These are phyloP conservation scores for Endocladia muricata DNA, from an alignment of 31 red algal species.

Conservation along the genomic window DNA sequence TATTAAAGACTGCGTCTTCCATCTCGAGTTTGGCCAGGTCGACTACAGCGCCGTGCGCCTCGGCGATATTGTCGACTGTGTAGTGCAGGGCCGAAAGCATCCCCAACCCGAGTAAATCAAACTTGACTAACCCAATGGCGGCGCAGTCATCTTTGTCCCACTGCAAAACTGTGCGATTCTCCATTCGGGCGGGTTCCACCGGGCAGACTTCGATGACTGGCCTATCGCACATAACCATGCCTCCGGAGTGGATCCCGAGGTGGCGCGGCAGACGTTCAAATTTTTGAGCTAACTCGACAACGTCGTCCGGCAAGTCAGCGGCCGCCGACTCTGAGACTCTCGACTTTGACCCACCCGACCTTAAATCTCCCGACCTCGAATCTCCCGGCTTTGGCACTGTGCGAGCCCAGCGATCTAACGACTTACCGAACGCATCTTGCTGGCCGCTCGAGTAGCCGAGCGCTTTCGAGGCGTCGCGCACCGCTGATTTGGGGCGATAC, in stretches of 20 bases:
- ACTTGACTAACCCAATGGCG: conserved; percentile 61
- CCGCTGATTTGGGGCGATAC: neutral
- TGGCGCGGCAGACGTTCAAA: neutral
- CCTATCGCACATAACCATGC: conserved; percentile 43
- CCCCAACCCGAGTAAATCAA: conserved; percentile 68
- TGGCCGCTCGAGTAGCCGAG: neutral
- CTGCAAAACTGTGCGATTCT: conserved; percentile 5
- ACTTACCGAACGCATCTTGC: no score
- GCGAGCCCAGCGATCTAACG: no score
- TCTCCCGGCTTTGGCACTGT: no score
- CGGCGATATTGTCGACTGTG: conserved; percentile 7
- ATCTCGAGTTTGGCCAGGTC: conserved; percentile 8
- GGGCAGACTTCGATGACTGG: conserved; percentile 49
- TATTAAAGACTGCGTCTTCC: conserved; percentile 43
- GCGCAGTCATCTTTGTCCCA: conserved; percentile 74
- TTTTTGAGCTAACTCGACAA: no score
- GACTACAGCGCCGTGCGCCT: neutral
- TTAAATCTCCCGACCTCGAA: no score
- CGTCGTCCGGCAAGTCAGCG: no score
- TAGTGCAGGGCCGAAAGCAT: conserved; percentile 45
- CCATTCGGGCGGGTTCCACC: neutral
- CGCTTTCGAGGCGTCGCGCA: neutral
- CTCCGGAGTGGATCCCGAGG: conserved; percentile 37
- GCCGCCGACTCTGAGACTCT: no score
- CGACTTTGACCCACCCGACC: no score